Percentiles rank a stretch among this genome's conserved stretches.
phyloP scores from a whole-genome alignment of 1,139 yeast species.

The Suhomyces atakaporum region DNA sequence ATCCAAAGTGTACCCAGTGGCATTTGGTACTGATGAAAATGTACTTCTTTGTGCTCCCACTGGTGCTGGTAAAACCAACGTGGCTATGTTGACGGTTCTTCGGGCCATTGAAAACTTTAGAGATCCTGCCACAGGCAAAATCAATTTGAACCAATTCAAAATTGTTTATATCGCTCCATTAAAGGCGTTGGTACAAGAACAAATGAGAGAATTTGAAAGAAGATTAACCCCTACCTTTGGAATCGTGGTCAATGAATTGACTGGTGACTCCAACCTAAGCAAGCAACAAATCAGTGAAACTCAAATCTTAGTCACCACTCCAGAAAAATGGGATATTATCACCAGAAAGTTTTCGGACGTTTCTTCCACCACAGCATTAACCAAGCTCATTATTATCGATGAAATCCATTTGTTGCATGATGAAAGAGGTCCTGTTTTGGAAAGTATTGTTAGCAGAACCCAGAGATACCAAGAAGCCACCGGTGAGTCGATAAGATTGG shows the following conservation, averaged over 20 bases:
- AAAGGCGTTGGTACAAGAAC: conserved; percentile 94
- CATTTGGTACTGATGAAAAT: conserved; percentile 71
- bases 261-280: conserved; percentile 86
- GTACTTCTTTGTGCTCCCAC: conserved; percentile 93
- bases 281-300: conserved; percentile 76
- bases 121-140: conserved; percentile 44
- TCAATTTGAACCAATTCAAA: conserved; percentile 62
- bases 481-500: conserved; percentile 58
- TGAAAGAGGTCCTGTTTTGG: conserved; percentile 93
- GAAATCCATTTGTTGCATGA: conserved; percentile 94
- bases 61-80: conserved; percentile 98
- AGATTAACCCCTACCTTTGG: conserved; percentile 65
- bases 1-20: conserved; percentile 76
- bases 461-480: conserved; percentile 49
- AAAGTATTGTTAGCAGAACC: conserved; percentile 80
- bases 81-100: conserved; percentile 79
- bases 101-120: conserved; percentile 60
- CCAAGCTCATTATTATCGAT: conserved; percentile 79
- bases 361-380: conserved; percentile 58
- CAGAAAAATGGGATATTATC: conserved; percentile 96
- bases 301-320: conserved; percentile 88
- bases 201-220: conserved; percentile 81
- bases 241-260: conserved; percentile 76
- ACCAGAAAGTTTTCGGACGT: conserved; percentile 76
- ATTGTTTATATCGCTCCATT: conserved; percentile 91